phyloP scores from a whole-genome alignment of 2,329 filamentous ascomycete species.

The Aspergillus persii region DNA sequence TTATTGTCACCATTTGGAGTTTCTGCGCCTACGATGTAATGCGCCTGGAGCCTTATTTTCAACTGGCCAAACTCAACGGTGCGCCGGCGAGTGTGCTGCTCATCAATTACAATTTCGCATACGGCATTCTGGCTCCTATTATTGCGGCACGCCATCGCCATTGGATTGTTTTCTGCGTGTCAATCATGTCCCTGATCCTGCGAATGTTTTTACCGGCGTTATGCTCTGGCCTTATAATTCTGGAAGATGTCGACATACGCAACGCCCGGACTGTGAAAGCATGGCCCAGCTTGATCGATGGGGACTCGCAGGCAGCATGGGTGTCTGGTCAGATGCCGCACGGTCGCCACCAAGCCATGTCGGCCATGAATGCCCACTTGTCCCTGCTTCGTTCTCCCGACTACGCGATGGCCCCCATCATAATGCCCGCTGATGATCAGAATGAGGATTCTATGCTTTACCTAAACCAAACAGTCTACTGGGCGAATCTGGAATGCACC shows the following conservation, averaged over 20 bases:
- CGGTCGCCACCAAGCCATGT: background rate
- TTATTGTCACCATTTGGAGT: slow-evolving; percentile 16
- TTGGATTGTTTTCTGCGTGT: slow-evolving; percentile 18
- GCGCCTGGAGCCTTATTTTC: slow-evolving; percentile 22
- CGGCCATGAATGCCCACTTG: background rate
- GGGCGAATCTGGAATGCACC: slow-evolving; percentile 17
- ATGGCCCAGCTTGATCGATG: slow-evolving; percentile 8
- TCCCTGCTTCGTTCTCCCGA: background rate
- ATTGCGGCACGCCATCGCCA: slow-evolving; percentile 18
- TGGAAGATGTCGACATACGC: background rate
- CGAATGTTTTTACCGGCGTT: slow-evolving; percentile 17
- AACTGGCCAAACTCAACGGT: slow-evolving; percentile 13
- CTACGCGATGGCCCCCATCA: slow-evolving; percentile 1
- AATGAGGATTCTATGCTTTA: slow-evolving; percentile 1
- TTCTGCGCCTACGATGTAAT: slow-evolving; percentile 18
- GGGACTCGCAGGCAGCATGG: slow-evolving; percentile 4
- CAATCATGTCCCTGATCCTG: slow-evolving; percentile 14
- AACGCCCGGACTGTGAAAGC: background rate
- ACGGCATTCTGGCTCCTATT: slow-evolving; percentile 15
- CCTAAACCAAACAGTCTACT: slow-evolving; percentile 19
- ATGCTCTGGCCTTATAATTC: slow-evolving; percentile 15
- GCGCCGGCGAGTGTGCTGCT: slow-evolving; percentile 16
- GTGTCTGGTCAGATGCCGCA: background rate
- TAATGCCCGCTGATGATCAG: slow-evolving; percentile 6
- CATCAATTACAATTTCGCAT: slow-evolving; percentile 20